Base-by-base conservation (phyloP, 129 eudicot genomes). In the Mikania micrantha region DNA sequence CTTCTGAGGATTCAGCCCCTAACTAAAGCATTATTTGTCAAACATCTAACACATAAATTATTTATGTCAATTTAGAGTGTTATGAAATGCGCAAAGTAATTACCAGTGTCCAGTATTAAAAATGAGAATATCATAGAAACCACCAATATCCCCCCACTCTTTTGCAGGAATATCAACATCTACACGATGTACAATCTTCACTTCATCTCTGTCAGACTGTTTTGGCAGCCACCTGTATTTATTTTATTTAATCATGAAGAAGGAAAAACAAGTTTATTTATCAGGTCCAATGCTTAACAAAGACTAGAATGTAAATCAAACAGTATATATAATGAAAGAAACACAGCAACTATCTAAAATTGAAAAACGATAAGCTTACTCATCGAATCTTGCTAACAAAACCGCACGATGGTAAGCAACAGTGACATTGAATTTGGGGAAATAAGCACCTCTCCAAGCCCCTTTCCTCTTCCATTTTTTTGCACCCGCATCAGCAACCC, bases 21-120 rank as follows among this genome's bases (percentile, higher is more conserved):
- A n/a, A n/a, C n/a, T n/a, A n/a, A n/a, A n/a, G n/a, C n/a, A n/a
- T n/a, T n/a, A 25, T 25, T 27, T 24, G 36, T 25, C 39, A 22
- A n/a, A 57, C n/a, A 57, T 13, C 40, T 57, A 57, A 57, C 10
- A 21, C 42, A 16, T 21, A 8, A 41, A 11, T 40, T 1, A 42
- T 50, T 32, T 48, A 3, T n/a, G n/a, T n/a, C n/a, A n/a, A n/a
- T n/a, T n/a, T n/a, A n/a, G n/a, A n/a, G n/a, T n/a, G n/a, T n/a
- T n/a, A n/a, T n/a, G n/a, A n/a, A n/a, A n/a, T n/a, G n/a, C n/a
- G 35, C 39, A 53, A 25, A 36, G 28, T n/a, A 73, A 24, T 82
- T 77, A 86, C 98, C 98, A 93, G 76, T 88, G 98, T 13, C 98
- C 96, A 16, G 98, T 93, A 63, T 93, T 92, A 67, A 88, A 93